A percentile compares a stretch with the other conserved stretches of the same genome.
phyloP scores from a whole-genome alignment of 768 basidiomycete species.

The Mrakia frigida region DNA sequence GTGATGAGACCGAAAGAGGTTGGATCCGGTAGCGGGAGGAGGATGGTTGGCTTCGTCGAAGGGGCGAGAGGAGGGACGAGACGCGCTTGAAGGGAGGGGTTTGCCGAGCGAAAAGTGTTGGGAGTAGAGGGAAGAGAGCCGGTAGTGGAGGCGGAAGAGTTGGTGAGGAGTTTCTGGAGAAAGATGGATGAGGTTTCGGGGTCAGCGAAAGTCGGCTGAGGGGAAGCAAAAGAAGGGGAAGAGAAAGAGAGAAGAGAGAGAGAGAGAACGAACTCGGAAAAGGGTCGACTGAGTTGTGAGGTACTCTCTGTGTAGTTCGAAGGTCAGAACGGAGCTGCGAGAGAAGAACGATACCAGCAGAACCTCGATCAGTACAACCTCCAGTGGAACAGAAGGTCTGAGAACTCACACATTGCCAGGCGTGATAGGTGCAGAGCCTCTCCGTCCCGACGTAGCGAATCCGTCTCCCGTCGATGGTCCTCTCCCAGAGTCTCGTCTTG shows the following conservation, averaged over 20 bases:
- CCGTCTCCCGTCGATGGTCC: background rate
- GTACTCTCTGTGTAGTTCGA: slow-evolving; percentile 16
- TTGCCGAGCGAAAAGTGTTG: background rate
- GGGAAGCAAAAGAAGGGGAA: background rate
- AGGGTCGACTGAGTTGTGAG: background rate
- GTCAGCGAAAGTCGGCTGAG: background rate
- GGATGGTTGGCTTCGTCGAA: background rate
- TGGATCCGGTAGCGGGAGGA: slow-evolving; percentile 20
- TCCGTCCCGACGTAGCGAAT: background rate
- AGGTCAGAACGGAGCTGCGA: slow-evolving; percentile 16
- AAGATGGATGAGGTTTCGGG: too few relatives aligned
- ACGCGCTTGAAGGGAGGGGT: background rate
- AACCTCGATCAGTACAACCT: background rate
- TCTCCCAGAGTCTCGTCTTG: background rate
- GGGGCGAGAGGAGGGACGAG: slow-evolving; percentile 11
- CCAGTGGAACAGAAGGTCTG: background rate
- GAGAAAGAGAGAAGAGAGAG: background rate
- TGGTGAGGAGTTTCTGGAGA: background rate
- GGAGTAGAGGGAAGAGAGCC: background rate
- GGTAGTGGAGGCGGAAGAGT: background rate
- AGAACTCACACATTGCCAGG: background rate
- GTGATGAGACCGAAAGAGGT: slow-evolving; percentile 12
- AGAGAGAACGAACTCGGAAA: background rate
- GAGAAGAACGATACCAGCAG: background rate
- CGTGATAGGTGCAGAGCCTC: background rate